Base-by-base conservation (phyloP, 441 rosid species). In the Eutrema salsugineum region DNA sequence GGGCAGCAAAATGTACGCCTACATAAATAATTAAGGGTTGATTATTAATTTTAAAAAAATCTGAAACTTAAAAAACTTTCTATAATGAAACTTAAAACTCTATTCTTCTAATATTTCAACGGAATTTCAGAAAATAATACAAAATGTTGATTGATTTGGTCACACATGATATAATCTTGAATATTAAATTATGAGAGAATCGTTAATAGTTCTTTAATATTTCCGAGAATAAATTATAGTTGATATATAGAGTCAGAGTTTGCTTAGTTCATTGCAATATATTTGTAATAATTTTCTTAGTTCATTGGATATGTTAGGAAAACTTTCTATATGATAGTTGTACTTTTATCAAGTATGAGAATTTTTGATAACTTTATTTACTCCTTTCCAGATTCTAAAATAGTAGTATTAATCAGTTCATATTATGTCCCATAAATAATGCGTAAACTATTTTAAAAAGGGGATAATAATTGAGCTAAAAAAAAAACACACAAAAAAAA, bases 381-480 rank as follows among this genome's bases (percentile, higher is more conserved):
- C 67, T 60, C 20, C n/a, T 70, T 36, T 70, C 60, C 11, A 60
- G 60, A 60, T 70, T 70, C 53, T 61, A 40, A 40, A 62, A 71
- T 51, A 51, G 62, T 50, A 48, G 22, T 5, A 70, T 17, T 24
- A 60, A 61, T 71, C 62, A 62, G 55, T 44, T 32, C 22, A 67
- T 55, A 30, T 42, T 28, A 11, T 10, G 30, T 66, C 53, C 39
- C 9, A 16, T 40, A 40, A 63, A 11, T 19, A 63, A 30, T 54
- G n/a, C 12, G 20, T n/a, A 53, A 27, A n/a, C 39, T 63, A 17
- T 30, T 16, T 38, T 0, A 15, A 17, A 16, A 66, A 28, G 28
- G 11, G 6, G 0, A 5, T 39, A 49, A 49, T 60, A 59, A 70
- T 60, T 60, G 74, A 39, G 59, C 51, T 60, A 11, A 16, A 7